Base-by-base conservation (phyloP, 108 stramenopile species). In the Pseudonitzschia delicatissima region DNA sequence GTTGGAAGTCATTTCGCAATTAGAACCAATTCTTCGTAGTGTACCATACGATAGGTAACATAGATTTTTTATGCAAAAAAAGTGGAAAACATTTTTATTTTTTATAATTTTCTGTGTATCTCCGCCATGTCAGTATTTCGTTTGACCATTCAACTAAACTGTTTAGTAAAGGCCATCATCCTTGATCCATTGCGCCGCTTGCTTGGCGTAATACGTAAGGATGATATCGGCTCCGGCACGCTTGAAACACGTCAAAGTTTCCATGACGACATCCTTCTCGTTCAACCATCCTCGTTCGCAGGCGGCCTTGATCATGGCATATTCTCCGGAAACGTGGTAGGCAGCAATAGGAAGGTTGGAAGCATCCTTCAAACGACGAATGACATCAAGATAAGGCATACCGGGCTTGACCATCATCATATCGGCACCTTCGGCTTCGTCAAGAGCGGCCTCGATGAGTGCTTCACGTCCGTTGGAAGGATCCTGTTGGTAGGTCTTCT, bases 371-470 rank as follows among this genome's bases (percentile, higher is more conserved):
- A 98, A 77, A 18, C 98, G 86, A n/a, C 90, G 79, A 72, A 98
- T 97, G 39, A 99, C 81, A 81, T 99, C 99, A 66, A 98, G 69
- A 82, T 99, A 99, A 1, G 98, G 98, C 95, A 97, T 93, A 51
- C 96, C 97, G 15, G 97, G 97, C 78, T 98, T 98, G 51, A 99
- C 98, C 96, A 99, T 98, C 59, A 99, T 90, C 91, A 98, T 96
- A 79, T 97, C 96, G 17, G 99, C 99, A 23, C 99, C 99, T 71
- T 99, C 99, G 13, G 89, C 84, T n/a, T 86, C 96, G 69, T 99
- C 99, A 33, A 98, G 72, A 28, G 91, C 87, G 34, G 96, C 96
- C 57, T 98, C 99, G 55, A 97, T 82, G 33, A 97, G 67, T 2
- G 97, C 96, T 73, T 99, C 97, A 11, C 93, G 77, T 13, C 95